Conservation (phyloP, 208 protist species). For the Zelonia costaricensis region DNA sequence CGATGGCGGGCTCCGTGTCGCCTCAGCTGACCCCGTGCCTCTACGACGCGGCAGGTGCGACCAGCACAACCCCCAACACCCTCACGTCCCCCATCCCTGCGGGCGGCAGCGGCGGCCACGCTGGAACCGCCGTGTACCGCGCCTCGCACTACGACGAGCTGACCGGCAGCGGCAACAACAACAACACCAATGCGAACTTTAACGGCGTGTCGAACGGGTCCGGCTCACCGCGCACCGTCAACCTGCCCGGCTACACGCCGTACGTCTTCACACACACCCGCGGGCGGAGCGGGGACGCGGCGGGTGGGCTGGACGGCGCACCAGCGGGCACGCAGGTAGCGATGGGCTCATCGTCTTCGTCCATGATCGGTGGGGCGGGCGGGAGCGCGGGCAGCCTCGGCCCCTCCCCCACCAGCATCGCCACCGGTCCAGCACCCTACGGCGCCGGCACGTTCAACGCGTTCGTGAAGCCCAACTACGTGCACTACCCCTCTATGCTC, state of each 20-base stretch:
- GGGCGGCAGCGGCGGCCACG: background rate
- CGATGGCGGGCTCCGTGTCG: background rate
- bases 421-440: background rate
- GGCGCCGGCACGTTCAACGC: slow-evolving; percentile 6
- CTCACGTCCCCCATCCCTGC: background rate
- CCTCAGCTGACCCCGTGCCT: slow-evolving; percentile 6
- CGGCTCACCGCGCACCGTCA: background rate
- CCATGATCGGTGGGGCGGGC: slow-evolving; percentile 2
- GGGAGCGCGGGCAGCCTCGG: slow-evolving; percentile 8
- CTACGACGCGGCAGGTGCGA: no score
- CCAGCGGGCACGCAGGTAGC: background rate
- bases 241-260: background rate
- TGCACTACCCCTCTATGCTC: background rate
- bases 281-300: slow-evolving; percentile 1
- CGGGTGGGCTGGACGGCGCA: background rate
- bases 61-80: no score
- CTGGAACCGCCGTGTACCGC: background rate
- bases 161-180: no score
- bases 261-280: slow-evolving; percentile 6
- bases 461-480: slow-evolving; percentile 10
- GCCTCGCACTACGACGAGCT: background rate
- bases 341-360: slow-evolving; percentile 12
- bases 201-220: background rate
- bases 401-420: slow-evolving; percentile 7
- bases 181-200: slow-evolving; percentile 4